phyloP scores from a whole-genome alignment of 345 rosid genomes.

The Dimocarpus longan region DNA sequence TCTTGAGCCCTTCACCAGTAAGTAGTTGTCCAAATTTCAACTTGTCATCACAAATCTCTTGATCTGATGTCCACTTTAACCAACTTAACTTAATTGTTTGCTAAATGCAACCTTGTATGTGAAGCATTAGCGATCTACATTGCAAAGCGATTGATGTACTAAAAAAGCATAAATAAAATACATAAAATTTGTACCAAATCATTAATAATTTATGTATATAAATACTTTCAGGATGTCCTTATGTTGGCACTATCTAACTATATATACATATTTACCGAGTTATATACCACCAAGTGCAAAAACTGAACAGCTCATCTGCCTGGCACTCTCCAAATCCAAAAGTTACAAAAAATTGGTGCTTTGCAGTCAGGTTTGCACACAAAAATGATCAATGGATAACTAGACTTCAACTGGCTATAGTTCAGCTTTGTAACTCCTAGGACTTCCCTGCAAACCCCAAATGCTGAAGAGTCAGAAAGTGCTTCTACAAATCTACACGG shows the following conservation, averaged over 20 bases:
- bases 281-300: neutral
- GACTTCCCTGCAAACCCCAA: conserved; percentile 2
- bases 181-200: neutral
- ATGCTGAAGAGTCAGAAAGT: neutral
- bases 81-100: too few species aligned
- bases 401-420: neutral
- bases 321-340: neutral
- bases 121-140: neutral
- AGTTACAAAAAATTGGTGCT: neutral
- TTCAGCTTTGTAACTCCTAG: neutral
- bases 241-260: neutral
- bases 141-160: neutral
- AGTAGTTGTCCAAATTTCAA: neutral
- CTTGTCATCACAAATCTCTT: neutral
- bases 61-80: too few species aligned
- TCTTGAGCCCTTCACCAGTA: neutral
- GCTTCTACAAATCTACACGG: neutral
- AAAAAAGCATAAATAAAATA: neutral
- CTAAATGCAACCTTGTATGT: neutral
- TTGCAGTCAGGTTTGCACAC: neutral
- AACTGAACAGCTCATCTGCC: neutral
- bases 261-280: neutral
- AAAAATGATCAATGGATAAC: neutral
- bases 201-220: neutral
- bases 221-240: neutral